These are phyloP conservation scores for Aspergillus fumigatus DNA, from an alignment of 2,329 filamentous ascomycete genomes.

Conservation along the genomic window DNA sequence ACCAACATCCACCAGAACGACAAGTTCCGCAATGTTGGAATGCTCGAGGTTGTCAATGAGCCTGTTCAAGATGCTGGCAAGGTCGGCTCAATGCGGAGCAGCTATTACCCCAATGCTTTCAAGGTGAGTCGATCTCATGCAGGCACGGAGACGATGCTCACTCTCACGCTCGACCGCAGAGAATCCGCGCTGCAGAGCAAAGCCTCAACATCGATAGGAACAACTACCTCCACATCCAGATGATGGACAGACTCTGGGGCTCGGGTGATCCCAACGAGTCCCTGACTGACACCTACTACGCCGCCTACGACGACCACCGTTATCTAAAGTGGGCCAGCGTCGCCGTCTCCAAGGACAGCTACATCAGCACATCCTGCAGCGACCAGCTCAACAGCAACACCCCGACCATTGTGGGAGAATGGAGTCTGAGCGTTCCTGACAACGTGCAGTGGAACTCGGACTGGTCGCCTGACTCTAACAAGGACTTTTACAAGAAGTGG, in stretches of 20 bases:
- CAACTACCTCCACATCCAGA: constrained; percentile 51
- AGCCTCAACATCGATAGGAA: constrained; percentile 39
- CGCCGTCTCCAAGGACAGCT: constrained; percentile 43
- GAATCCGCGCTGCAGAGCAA: constrained; percentile 49
- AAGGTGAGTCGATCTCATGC: constrained; percentile 17
- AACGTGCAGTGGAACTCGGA: constrained; percentile 43
- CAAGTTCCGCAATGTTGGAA: constrained; percentile 53
- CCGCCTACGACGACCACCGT: constrained; percentile 56
- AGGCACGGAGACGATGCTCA: neutral
- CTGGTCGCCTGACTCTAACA: constrained; percentile 42
- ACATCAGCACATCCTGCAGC: constrained; percentile 50
- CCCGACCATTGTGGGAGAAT: constrained; percentile 56
- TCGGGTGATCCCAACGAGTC: constrained; percentile 50
- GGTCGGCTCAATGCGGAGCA: constrained; percentile 34
- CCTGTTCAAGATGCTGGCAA: constrained; percentile 41
- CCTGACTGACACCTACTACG: constrained; percentile 41
- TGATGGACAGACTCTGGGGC: constrained; percentile 53
- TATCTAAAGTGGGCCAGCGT: constrained; percentile 54
- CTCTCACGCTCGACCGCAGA: constrained; percentile 10
- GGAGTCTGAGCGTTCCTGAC: constrained; percentile 51
- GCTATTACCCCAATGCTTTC: constrained; percentile 49
- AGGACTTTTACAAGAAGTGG: constrained; percentile 53
- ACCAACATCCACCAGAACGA: constrained; percentile 47
- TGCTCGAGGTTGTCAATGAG: constrained; percentile 58
- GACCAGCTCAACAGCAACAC: constrained; percentile 41